These are phyloP conservation scores for Eragrostis tef DNA, from an alignment of 202 grass and related monocot genomes.

Conservation along the genomic window DNA sequence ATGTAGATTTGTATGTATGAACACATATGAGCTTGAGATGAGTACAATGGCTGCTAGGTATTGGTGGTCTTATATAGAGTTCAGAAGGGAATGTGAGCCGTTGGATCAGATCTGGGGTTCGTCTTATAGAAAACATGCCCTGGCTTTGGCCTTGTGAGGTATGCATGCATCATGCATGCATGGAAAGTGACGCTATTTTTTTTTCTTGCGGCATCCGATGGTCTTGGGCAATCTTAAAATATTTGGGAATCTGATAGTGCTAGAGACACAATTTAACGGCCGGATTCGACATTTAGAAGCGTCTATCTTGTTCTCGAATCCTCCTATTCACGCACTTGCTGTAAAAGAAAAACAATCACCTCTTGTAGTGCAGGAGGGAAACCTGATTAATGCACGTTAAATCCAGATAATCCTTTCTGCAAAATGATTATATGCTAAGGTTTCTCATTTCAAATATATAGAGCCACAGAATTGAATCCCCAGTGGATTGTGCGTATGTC, in stretches of 20 bases:
- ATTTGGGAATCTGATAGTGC: conserved; percentile 49
- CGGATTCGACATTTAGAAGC: conserved; percentile 53
- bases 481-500: too few species aligned
- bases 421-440: too few species aligned
- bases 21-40: conserved; percentile 23
- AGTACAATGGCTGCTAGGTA: not conserved
- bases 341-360: not conserved
- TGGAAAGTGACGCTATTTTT: conserved; percentile 37
- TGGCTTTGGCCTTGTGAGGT: conserved; percentile 1
- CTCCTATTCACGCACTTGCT: conserved; percentile 14
- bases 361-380: not conserved
- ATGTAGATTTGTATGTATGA: not conserved
- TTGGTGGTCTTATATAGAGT: conserved; percentile 58
- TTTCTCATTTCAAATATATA: too few species aligned
- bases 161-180: conserved; percentile 43
- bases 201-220: conserved; percentile 47
- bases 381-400: not conserved
- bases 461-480: too few species aligned
- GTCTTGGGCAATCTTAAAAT: conserved; percentile 46
- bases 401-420: not conserved
- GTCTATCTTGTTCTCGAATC: conserved; percentile 34
- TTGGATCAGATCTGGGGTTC: conserved; percentile 33
- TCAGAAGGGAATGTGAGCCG: conserved; percentile 24
- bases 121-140: not conserved
- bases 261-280: conserved; percentile 46